Evolutionary conservation across 768 basidiomycete genomes (phyloP).

Genomic region (Phaeotremella fagi): DNA sequence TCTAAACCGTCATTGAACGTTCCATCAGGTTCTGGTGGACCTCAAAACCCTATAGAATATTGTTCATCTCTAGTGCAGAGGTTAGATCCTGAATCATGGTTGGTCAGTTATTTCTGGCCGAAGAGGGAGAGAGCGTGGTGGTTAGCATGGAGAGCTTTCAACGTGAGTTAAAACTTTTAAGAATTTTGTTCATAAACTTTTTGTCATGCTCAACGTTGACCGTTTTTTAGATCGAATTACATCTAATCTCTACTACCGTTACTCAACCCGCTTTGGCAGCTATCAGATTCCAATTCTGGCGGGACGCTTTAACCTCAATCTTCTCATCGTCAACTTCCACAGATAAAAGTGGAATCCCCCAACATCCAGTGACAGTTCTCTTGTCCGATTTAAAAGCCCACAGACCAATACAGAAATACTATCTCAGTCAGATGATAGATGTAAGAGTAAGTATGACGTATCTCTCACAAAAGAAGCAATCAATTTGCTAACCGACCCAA

Average conservation of each 20-base stretch:
- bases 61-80: conserved; percentile 40
- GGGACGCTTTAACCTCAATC: conserved; percentile 41
- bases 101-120: conserved; percentile 44
- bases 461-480: background rate
- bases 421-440: conserved; percentile 46
- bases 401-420: conserved; percentile 44
- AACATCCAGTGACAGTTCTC: conserved; percentile 44
- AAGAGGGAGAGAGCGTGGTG: conserved; percentile 37
- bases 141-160: conserved; percentile 46
- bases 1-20: conserved; percentile 15
- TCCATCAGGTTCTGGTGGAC: conserved; percentile 21
- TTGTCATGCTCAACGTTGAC: too few species aligned
- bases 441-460: conserved; percentile 25
- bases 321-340: conserved; percentile 6
- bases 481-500: background rate
- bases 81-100: conserved; percentile 46
- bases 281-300: conserved; percentile 48
- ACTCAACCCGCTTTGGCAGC: conserved; percentile 45
- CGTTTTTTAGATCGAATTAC: conserved; percentile 39
- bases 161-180: conserved; percentile 26
- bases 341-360: conserved; percentile 25
- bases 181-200: background rate
- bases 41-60: conserved; percentile 38
- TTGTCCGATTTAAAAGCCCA: conserved; percentile 28
- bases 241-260: conserved; percentile 37